Percentiles rank a stretch among this genome's conserved stretches.
Evolutionary conservation across 2,329 filamentous ascomycete species (phyloP).

Genomic region (Aureobasidium sp.): DNA sequence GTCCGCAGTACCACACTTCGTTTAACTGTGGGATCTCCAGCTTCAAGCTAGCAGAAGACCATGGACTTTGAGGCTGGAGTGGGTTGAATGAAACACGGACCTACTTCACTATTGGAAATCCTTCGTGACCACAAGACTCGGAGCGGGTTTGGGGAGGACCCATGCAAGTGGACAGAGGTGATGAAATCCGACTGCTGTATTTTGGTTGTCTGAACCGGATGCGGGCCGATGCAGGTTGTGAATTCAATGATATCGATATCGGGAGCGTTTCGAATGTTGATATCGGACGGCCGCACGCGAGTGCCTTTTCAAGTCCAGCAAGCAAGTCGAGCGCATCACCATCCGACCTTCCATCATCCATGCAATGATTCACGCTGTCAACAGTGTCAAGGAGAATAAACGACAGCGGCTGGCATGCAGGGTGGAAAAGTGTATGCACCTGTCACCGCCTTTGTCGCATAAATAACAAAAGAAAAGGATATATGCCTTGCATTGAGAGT

Average conservation of each 20-base stretch:
- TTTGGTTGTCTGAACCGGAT: not conserved
- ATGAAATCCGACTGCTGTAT: no score
- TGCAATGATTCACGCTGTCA: slow-evolving; percentile 15
- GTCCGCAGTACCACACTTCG: slow-evolving; percentile 8
- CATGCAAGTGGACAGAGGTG: no score
- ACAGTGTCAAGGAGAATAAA: slow-evolving; percentile 11
- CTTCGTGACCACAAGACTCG: not conserved
- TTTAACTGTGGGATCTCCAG: slow-evolving; percentile 12
- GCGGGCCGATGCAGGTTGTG: slow-evolving; percentile 8
- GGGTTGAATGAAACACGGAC: not conserved
- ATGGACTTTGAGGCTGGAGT: not conserved
- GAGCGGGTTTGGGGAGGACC: not conserved
- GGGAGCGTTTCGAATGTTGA: slow-evolving; percentile 10
- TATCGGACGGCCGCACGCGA: not conserved
- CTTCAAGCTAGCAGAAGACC: not conserved
- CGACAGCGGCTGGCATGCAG: slow-evolving; percentile 6
- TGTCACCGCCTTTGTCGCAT: slow-evolving; percentile 5
- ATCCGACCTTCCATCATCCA: not conserved
- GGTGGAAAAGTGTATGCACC: not conserved
- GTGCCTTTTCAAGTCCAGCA: not conserved
- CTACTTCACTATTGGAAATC: slow-evolving; percentile 1
- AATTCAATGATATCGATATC: not conserved
- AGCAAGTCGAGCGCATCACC: not conserved
- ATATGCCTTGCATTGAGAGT: slow-evolving; percentile 12
- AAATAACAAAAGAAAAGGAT: not conserved